Conservation (phyloP, 148 eudicot genomes). For the Bassia scoparia region DNA sequence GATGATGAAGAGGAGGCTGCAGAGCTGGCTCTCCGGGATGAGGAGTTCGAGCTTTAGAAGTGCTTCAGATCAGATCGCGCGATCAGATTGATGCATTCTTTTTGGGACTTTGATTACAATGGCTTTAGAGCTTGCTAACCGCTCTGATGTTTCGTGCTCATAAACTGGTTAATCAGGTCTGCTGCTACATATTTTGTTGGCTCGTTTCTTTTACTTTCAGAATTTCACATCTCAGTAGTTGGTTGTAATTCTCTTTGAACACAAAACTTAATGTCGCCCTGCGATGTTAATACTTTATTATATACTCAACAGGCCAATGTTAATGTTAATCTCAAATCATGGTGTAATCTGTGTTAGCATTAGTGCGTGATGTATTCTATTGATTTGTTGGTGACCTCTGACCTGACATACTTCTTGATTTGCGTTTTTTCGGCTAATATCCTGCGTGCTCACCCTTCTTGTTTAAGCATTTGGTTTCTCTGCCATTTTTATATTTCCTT, state of each 20-base stretch:
- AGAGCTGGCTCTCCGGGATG: constrained; percentile 83
- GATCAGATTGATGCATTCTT: neutral
- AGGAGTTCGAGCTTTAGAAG: constrained; percentile 73
- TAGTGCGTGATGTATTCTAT: neutral
- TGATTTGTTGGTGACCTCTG: neutral
- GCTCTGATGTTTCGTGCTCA: constrained; percentile 23
- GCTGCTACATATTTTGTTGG: constrained; percentile 19
- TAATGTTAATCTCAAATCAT: constrained; percentile 9
- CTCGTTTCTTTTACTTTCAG: constrained; percentile 7
- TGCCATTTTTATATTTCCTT: neutral
- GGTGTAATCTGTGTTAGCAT: neutral
- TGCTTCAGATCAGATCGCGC: neutral
- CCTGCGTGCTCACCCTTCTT: too few species aligned
- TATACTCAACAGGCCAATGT: constrained; percentile 16
- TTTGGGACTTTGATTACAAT: neutral
- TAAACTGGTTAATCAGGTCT: constrained; percentile 20
- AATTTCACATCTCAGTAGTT: constrained; percentile 11
- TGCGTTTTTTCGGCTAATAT: neutral
- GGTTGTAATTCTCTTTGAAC: constrained; percentile 24
- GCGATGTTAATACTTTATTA: constrained; percentile 16
- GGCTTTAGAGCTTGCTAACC: constrained; percentile 23
- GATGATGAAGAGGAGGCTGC: constrained; percentile 95
- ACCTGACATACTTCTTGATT: neutral
- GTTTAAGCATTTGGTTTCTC: neutral
- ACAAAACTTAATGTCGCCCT: constrained; percentile 14